These are phyloP conservation scores for Phialophora chinensis DNA, from an alignment of 2,329 filamentous ascomycete species.

Conservation along the genomic window DNA sequence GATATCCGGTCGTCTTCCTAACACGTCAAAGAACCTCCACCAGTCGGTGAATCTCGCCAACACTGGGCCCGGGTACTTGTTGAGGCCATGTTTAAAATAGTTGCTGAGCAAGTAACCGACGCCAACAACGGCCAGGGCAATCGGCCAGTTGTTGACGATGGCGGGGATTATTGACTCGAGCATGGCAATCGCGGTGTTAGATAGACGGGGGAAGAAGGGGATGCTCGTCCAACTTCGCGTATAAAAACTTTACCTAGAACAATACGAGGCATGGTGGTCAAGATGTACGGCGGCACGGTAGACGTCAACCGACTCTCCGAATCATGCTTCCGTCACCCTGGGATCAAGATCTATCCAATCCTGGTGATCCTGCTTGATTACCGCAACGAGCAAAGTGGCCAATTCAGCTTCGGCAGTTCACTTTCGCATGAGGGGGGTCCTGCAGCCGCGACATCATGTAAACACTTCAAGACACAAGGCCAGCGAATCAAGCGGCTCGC, in stretches of 20 bases:
- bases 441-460: constrained; percentile 13
- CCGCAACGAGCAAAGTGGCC: constrained; percentile 21
- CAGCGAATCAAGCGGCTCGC: constrained; percentile 20
- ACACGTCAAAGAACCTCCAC: constrained; percentile 77
- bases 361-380: constrained; percentile 9
- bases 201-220: not conserved
- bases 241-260: not conserved
- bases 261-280: constrained; percentile 3
- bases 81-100: constrained; percentile 40
- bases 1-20: constrained; percentile 66
- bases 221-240: not conserved
- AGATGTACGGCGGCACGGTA: not conserved
- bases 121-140: constrained; percentile 27
- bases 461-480: constrained; percentile 9
- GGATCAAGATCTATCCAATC: constrained; percentile 27
- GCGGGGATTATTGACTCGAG: constrained; percentile 34
- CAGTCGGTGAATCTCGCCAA: constrained; percentile 72
- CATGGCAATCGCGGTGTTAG: constrained; percentile 22
- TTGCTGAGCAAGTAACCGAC: constrained; percentile 35
- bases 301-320: constrained; percentile 10
- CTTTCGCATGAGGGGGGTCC: constrained; percentile 16
- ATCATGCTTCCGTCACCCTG: constrained; percentile 11
- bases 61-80: constrained; percentile 70
- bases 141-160: constrained; percentile 34
- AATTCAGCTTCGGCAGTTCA: constrained; percentile 32